phyloP scores from a whole-genome alignment of 805 yeast species.

The Kluyveromyces wickerhamii region DNA sequence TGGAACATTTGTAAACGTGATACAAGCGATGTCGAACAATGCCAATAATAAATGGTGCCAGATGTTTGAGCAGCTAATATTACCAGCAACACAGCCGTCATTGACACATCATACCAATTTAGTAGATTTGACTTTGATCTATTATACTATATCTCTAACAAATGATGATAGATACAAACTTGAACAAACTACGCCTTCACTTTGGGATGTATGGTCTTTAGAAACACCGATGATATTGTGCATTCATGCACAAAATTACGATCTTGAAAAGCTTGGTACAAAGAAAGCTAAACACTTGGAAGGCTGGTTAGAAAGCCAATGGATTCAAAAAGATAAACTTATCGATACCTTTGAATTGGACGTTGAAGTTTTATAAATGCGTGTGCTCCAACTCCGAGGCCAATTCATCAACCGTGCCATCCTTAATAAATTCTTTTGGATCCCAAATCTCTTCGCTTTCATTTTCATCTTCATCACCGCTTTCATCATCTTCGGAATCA shows the following conservation, averaged over 20 bases:
- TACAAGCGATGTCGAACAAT: slow-evolving; percentile 1
- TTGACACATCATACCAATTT: neutral
- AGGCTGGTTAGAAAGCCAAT: slow-evolving; percentile 65
- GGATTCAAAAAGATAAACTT: slow-evolving; percentile 62
- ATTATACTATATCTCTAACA: slow-evolving; percentile 28
- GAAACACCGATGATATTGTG: slow-evolving; percentile 32
- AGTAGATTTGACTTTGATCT: slow-evolving; percentile 31
- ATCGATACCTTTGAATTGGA: slow-evolving; percentile 32
- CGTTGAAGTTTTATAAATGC: slow-evolving; percentile 29
- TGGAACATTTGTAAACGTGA: slow-evolving; percentile 36
- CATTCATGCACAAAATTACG: slow-evolving; percentile 40
- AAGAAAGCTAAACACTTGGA: slow-evolving; percentile 48
- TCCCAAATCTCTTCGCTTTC: slow-evolving; percentile 36
- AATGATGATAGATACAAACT: slow-evolving; percentile 15
- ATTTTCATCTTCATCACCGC: slow-evolving; percentile 33
- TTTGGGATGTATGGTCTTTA: slow-evolving; percentile 20
- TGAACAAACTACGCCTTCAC: slow-evolving; percentile 27
- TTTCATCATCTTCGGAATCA: slow-evolving; percentile 52
- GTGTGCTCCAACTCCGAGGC: slow-evolving; percentile 54
- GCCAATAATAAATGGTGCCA: neutral
- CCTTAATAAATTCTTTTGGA: slow-evolving; percentile 42
- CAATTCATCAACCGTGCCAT: slow-evolving; percentile 34
- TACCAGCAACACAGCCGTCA: neutral
- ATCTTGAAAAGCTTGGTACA: slow-evolving; percentile 42
- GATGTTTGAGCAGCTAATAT: slow-evolving; percentile 1